Evolutionary conservation across 495 filamentous ascomycete genomes (phyloP), one percentile per base, ranked within the genome.

Genomic region (Podospora pseudocomata): DNA sequence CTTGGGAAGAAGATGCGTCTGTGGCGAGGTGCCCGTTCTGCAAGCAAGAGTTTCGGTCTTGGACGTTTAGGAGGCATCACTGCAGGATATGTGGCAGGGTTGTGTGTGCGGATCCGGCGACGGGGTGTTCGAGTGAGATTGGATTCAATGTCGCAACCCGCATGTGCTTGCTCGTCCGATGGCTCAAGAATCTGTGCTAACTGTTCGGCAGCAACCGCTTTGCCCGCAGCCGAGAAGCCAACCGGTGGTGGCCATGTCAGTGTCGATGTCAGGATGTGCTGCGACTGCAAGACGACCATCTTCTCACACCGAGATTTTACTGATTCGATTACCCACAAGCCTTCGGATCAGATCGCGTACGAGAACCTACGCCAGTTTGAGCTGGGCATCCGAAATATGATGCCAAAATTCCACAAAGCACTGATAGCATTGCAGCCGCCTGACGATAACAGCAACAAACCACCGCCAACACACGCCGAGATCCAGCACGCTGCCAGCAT

Each of bases 51-150:
- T 99, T 99, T 78, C 87, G 92, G 1, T 88, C 86, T 28, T 97
- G 96, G 82, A 87, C 91, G 1, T 94, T 96, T 71, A 86, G 95
- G 74, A 85, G 95, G 66, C 96, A 98, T 76, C 95, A 99, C 76
- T 99, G 95, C 76, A 87, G 95, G 65, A 87, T 96, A 76, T 99
- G 95, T 72, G 95, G 95, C 39, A 85, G 88, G 65, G 92, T 99
- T 0, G 92, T 99, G 0, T 99, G 95, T 72, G 92, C 91, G 18
- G 95, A 98, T 77, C 86, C 85, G 2, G 80, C 83, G 53, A 98
- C 95, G 0, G 89, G 79, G 19, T 99, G 95, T 77, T 99, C 95
- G 1, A 86, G 80, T 59, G 93, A 97, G 71, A 84, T 97, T 57
- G 90, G 88, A 11, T 75, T 99, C 64, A 91, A 89, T 75, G 90